Percentiles rank a stretch among this genome's conserved stretches.
These are phyloP conservation scores for Diaporthe vaccinii DNA, from an alignment of 2,329 filamentous ascomycete species.

Conservation along the genomic window DNA sequence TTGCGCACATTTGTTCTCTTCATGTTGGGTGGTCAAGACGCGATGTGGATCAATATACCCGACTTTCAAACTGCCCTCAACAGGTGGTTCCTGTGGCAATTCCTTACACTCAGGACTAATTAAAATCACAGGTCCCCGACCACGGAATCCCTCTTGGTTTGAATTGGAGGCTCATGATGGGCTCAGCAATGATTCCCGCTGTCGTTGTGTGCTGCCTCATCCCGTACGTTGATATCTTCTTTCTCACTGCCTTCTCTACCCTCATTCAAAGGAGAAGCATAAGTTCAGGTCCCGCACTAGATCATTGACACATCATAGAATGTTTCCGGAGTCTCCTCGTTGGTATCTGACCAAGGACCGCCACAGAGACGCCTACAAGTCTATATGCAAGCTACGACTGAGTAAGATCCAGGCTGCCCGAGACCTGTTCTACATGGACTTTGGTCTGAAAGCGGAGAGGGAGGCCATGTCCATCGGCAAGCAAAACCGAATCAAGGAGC, in stretches of 20 bases:
- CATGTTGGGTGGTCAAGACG: background rate
- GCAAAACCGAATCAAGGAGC: slow-evolving; percentile 65
- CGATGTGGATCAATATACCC: too few relatives aligned
- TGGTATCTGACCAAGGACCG: slow-evolving; percentile 65
- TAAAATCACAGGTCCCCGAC: slow-evolving; percentile 54
- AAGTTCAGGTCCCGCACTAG: background rate
- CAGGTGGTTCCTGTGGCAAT: background rate
- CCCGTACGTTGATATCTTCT: slow-evolving; percentile 47
- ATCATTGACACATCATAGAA: background rate
- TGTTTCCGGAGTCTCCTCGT: slow-evolving; percentile 63
- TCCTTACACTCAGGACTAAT: background rate
- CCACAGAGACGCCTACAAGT: slow-evolving; percentile 60
- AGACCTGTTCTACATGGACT: slow-evolving; percentile 70
- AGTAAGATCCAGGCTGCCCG: slow-evolving; percentile 67
- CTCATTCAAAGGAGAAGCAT: background rate
- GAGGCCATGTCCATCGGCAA: slow-evolving; percentile 61
- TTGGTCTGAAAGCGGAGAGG: slow-evolving; percentile 69
- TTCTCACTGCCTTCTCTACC: too few relatives aligned
- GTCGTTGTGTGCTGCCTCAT: slow-evolving; percentile 68
- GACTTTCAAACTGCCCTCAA: too few relatives aligned
- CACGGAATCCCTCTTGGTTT: slow-evolving; percentile 65
- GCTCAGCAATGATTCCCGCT: slow-evolving; percentile 74
- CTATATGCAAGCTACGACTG: slow-evolving; percentile 62
- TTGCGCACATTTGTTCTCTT: too few relatives aligned
- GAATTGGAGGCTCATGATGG: slow-evolving; percentile 79